Conservation (phyloP, 257 asterid genomes). For the Lycium barbarum region DNA sequence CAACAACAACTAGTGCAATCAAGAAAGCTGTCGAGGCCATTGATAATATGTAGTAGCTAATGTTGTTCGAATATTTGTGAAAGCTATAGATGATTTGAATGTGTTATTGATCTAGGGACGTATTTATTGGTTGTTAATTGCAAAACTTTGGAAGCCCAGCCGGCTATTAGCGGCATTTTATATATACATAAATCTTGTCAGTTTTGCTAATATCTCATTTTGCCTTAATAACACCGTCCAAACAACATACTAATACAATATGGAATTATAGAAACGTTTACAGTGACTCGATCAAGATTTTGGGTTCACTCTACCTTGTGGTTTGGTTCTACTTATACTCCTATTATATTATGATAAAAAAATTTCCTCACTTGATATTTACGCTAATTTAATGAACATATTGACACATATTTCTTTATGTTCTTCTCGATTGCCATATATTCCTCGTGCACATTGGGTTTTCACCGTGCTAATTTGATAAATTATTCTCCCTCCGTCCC, state of each 20-base stretch:
- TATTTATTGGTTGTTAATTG: not conserved
- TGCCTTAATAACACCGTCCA: not conserved
- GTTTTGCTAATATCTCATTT: not conserved
- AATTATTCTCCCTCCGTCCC: no score
- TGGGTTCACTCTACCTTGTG: not conserved
- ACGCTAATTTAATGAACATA: no score
- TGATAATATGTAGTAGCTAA: not conserved
- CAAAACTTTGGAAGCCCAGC: not conserved
- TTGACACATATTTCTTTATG: no score
- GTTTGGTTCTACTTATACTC: not conserved
- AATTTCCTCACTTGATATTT: no score
- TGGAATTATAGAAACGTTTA: not conserved
- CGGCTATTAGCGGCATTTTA: not conserved
- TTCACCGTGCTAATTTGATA: not conserved
- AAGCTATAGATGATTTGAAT: not conserved
- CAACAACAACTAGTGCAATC: slow-evolving; percentile 21
- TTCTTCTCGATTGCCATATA: not conserved
- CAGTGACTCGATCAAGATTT: not conserved
- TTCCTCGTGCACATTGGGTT: not conserved
- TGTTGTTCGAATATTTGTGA: not conserved
- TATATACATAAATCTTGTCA: not conserved
- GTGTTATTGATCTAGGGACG: slow-evolving; percentile 11
- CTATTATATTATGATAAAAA: no score
- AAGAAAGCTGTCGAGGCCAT: slow-evolving; percentile 42
- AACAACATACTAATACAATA: not conserved